These are phyloP conservation scores for Sclerotinia trifoliorum DNA, from an alignment of 2,329 filamentous ascomycete species.

Conservation along the genomic window DNA sequence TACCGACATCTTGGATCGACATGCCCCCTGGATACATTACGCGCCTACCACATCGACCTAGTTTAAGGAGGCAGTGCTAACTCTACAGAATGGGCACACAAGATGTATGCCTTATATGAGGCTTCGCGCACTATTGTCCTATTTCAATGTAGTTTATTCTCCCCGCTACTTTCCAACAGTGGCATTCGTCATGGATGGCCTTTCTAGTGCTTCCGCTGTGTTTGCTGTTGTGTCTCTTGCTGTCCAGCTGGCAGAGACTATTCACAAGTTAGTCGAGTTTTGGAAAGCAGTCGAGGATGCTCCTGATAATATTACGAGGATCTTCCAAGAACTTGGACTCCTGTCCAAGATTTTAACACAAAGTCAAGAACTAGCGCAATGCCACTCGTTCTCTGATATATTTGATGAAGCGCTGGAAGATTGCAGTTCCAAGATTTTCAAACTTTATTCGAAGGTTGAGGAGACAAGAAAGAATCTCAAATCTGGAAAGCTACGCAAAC, in stretches of 20 bases:
- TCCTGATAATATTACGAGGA: background rate
- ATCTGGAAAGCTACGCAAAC: background rate
- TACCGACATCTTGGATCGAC: background rate
- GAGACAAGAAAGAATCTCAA: background rate
- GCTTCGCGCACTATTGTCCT: background rate
- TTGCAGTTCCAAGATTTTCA: background rate
- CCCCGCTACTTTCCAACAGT: background rate
- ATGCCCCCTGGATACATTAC: background rate
- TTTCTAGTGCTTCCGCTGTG: constrained; percentile 1
- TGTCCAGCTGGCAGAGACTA: constrained; percentile 8
- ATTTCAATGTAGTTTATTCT: background rate
- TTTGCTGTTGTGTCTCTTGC: background rate
- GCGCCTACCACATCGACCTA: background rate
- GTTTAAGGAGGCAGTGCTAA: constrained; percentile 7
- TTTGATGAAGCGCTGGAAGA: constrained; percentile 4
- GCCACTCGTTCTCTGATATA: background rate
- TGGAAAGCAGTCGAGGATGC: constrained; percentile 18
- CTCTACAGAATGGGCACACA: background rate
- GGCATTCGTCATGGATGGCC: constrained; percentile 5
- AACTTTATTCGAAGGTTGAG: background rate
- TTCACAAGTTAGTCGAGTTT: constrained; percentile 9
- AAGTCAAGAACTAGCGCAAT: background rate
- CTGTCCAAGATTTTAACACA: constrained; percentile 12
- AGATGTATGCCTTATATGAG: constrained; percentile 6
- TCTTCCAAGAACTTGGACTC: constrained; percentile 5